Evolutionary conservation across 805 yeast genomes (phyloP).

Genomic region (Cyberlindnera mycetangii): DNA sequence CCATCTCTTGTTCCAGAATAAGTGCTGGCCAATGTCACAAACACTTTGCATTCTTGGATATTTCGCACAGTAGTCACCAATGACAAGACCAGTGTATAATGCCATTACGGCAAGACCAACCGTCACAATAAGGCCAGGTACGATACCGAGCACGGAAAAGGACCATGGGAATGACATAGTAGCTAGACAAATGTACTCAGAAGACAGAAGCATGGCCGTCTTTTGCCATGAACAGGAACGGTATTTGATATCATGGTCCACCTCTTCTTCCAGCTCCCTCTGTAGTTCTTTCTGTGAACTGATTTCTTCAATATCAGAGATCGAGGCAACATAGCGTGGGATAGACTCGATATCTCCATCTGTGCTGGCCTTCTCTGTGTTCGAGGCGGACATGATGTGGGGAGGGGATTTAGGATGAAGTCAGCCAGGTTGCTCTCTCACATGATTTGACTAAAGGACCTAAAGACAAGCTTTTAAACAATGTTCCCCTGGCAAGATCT

Average conservation of each 20-base stretch:
- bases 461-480: too few relatives aligned
- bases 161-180: constrained; percentile 57
- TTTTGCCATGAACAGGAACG: constrained; percentile 54
- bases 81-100: constrained; percentile 52
- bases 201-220: constrained; percentile 54
- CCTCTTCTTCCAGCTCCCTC: constrained; percentile 19
- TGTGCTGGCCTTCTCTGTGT: too few relatives aligned
- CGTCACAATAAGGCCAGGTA: constrained; percentile 56
- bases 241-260: constrained; percentile 39
- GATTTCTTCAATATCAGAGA: too few relatives aligned
- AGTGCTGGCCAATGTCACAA: constrained; percentile 57
- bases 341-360: too few relatives aligned
- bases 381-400: too few relatives aligned
- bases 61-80: constrained; percentile 51
- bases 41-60: constrained; percentile 51
- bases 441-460: too few relatives aligned
- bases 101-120: constrained; percentile 47
- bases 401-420: too few relatives aligned
- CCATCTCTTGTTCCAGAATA: constrained; percentile 47
- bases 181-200: constrained; percentile 60
- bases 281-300: too few relatives aligned
- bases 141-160: constrained; percentile 56
- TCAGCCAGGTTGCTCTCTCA: too few relatives aligned
- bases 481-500: too few relatives aligned
- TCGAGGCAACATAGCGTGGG: too few relatives aligned